Evolutionary conservation across 2,329 filamentous ascomycete species (phyloP).

Genomic region (Aspergillus hortae): DNA sequence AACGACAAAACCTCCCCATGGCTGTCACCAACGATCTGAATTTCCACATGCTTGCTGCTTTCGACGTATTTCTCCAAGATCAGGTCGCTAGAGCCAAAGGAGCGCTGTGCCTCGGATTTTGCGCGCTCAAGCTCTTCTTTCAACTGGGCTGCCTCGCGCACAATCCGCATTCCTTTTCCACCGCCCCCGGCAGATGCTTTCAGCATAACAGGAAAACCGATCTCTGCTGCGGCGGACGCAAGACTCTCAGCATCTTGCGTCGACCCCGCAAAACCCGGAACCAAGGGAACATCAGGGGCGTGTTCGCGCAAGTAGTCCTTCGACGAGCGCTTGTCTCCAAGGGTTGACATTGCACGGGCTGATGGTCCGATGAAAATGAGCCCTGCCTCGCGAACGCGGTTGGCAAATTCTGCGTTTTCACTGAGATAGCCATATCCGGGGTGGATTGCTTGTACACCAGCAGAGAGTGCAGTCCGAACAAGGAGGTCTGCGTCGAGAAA

Average conservation of each 20-base stretch:
- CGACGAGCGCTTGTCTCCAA: constrained; percentile 28
- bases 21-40: constrained; percentile 41
- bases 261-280: constrained; percentile 23
- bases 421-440: constrained; percentile 36
- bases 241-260: constrained; percentile 20
- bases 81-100: constrained; percentile 41
- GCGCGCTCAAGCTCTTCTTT: constrained; percentile 34
- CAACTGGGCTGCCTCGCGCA: constrained; percentile 29
- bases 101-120: constrained; percentile 37
- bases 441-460: constrained; percentile 25
- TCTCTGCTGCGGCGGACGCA: constrained; percentile 17
- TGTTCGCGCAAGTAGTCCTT: neutral
- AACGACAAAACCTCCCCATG: constrained; percentile 3
- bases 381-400: constrained; percentile 23
- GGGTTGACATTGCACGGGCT: constrained; percentile 24
- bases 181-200: constrained; percentile 50
- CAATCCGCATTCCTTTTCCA: constrained; percentile 43
- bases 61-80: constrained; percentile 46
- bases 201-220: constrained; percentile 43
- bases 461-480: constrained; percentile 20
- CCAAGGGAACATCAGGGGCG: constrained; percentile 25
- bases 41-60: constrained; percentile 46
- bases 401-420: constrained; percentile 32
- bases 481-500: constrained; percentile 31
- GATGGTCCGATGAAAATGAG: constrained; percentile 34